Conservation (phyloP, 2,329 filamentous ascomycete species). For the Colletotrichum viniferum region DNA sequence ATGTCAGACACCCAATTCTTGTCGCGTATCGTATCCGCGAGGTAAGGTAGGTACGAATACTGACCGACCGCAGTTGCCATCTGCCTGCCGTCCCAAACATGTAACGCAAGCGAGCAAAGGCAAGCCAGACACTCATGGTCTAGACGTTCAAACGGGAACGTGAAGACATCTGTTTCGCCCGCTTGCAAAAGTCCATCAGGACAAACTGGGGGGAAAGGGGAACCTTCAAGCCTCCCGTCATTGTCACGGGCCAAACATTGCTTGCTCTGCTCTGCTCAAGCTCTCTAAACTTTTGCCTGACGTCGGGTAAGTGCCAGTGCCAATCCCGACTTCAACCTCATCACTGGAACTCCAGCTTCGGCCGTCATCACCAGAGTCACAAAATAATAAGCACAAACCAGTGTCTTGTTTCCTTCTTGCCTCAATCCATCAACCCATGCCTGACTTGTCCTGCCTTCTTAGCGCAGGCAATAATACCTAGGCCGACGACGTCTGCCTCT, state of each 20-base stretch:
- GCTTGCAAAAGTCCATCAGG: neutral
- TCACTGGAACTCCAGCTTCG: neutral
- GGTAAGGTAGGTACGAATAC: neutral
- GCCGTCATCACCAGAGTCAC: neutral
- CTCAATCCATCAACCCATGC: neutral
- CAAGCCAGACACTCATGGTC: neutral
- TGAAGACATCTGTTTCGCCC: neutral
- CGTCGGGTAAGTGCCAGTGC: neutral
- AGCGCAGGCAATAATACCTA: neutral
- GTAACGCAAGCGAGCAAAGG: conserved; percentile 1
- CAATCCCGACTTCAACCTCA: neutral
- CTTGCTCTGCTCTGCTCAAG: neutral
- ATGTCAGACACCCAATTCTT: conserved; percentile 8
- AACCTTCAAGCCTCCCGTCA: neutral
- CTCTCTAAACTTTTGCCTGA: neutral
- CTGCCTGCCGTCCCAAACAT: neutral
- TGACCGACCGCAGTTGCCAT: neutral
- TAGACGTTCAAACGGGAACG: neutral
- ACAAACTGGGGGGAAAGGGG: neutral
- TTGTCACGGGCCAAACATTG: neutral
- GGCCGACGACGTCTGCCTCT: neutral
- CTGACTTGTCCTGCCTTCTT: neutral
- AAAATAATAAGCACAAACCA: neutral
- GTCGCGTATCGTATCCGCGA: neutral
- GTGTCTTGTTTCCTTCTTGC: neutral